Percentiles rank a stretch among this genome's conserved stretches.
Evolutionary conservation across 495 filamentous ascomycete genomes (phyloP).

Genomic region (Aspergillus haitiensis): DNA sequence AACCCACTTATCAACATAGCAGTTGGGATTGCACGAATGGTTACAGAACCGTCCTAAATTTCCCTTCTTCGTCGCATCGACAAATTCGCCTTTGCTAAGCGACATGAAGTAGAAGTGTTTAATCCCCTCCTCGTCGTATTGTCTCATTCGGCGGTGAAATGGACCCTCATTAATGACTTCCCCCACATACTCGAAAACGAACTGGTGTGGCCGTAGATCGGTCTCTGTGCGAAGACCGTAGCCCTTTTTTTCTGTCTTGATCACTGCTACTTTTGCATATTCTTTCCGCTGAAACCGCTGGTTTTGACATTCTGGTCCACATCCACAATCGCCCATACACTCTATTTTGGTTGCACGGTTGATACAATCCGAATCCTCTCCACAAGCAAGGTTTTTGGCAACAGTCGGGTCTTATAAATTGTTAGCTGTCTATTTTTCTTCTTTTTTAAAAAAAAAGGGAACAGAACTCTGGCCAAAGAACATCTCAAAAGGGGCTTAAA

Average conservation of each 20-base stretch:
- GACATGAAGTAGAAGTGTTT: slow-evolving; percentile 99
- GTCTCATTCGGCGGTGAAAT: slow-evolving; percentile 83
- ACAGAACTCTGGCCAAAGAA: background rate
- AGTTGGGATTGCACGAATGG: slow-evolving; percentile 98
- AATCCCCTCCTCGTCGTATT: slow-evolving; percentile 94
- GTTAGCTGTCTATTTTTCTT: slow-evolving; percentile 26
- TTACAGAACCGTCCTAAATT: slow-evolving; percentile 98
- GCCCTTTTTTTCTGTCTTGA: slow-evolving; percentile 97
- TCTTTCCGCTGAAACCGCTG: slow-evolving; percentile 90
- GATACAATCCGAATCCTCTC: slow-evolving; percentile 97
- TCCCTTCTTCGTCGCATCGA: slow-evolving; percentile 96
- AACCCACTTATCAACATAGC: slow-evolving; percentile 99
- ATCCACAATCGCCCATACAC: slow-evolving; percentile 82
- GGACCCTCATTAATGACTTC: slow-evolving; percentile 93
- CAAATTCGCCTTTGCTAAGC: slow-evolving; percentile 91
- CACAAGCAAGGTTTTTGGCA: slow-evolving; percentile 78
- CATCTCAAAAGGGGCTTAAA: too few relatives aligned
- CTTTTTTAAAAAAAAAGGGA: slow-evolving; percentile 2
- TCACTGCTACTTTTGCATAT: slow-evolving; percentile 88
- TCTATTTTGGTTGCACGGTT: slow-evolving; percentile 98
- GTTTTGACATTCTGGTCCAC: slow-evolving; percentile 86
- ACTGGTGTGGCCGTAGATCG: slow-evolving; percentile 75
- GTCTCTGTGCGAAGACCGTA: slow-evolving; percentile 83
- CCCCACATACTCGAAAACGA: slow-evolving; percentile 97
- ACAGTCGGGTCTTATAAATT: slow-evolving; percentile 56